These are phyloP conservation scores for Withania somnifera DNA, from an alignment of 305 asterid species.

Conservation along the genomic window DNA sequence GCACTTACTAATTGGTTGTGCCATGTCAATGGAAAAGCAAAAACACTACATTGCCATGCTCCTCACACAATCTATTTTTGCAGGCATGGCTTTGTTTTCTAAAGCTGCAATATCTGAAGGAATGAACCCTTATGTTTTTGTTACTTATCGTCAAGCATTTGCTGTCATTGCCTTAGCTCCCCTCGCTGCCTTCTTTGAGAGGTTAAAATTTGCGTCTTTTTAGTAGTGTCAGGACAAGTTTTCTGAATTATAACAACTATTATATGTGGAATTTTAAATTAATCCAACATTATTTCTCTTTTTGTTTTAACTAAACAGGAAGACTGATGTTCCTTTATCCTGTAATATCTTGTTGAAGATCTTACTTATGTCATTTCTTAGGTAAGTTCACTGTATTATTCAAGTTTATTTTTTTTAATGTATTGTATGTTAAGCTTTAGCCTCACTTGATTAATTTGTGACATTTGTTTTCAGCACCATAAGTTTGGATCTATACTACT, in stretches of 20 bases:
- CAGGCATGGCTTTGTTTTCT: slow-evolving; percentile 64
- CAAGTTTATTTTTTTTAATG: too few relatives aligned
- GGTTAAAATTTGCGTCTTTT: slow-evolving; percentile 16
- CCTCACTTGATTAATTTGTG: not conserved
- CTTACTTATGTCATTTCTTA: slow-evolving; percentile 39
- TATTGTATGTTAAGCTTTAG: not conserved
- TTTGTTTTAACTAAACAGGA: slow-evolving; percentile 15
- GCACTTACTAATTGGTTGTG: not conserved
- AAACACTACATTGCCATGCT: slow-evolving; percentile 36
- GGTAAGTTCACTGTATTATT: slow-evolving; percentile 17
- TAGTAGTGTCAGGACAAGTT: not conserved
- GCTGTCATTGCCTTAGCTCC: slow-evolving; percentile 49
- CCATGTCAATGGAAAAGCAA: not conserved
- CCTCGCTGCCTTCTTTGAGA: slow-evolving; percentile 41
- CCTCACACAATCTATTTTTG: slow-evolving; percentile 32
- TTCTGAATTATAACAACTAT: not conserved
- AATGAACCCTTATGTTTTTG: slow-evolving; percentile 54
- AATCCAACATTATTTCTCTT: not conserved
- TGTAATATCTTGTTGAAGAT: slow-evolving; percentile 29
- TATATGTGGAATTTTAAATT: not conserved
- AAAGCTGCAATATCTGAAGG: slow-evolving; percentile 55
- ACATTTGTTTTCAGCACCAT: slow-evolving; percentile 24
- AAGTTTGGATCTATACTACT: slow-evolving; percentile 43
- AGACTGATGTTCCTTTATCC: slow-evolving; percentile 30
- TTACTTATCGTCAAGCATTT: slow-evolving; percentile 59